Evolutionary conservation across 495 filamentous ascomycete species (phyloP).

Genomic region (Aspergillus wentii): DNA sequence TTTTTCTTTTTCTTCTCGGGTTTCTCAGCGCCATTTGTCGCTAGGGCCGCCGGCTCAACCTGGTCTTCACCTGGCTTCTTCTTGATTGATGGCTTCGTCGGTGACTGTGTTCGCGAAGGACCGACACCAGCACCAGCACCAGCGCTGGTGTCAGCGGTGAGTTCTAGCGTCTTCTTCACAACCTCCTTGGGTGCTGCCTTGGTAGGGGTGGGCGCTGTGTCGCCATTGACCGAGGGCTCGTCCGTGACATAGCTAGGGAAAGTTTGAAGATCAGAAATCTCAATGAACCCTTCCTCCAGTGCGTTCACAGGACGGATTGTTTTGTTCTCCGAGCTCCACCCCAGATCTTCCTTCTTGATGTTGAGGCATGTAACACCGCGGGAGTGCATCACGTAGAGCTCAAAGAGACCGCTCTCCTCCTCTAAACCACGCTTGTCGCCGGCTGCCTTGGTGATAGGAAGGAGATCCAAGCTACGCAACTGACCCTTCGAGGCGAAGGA

Average conservation of each 20-base stretch:
- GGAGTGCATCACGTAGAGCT: constrained; percentile 96
- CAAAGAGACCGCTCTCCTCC: constrained; percentile 66
- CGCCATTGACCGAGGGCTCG: constrained; percentile 49
- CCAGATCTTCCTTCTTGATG: constrained; percentile 82
- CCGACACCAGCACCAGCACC: constrained; percentile 19
- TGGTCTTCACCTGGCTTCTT: constrained; percentile 42
- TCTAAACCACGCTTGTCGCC: constrained; percentile 42
- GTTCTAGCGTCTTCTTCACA: constrained; percentile 34
- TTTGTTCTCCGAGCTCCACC: constrained; percentile 83
- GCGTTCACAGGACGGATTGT: constrained; percentile 73
- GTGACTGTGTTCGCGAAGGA: constrained; percentile 35
- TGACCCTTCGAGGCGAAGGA: constrained; percentile 85
- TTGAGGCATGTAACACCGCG: constrained; percentile 84
- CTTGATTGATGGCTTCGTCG: constrained; percentile 36
- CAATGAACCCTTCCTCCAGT: constrained; percentile 55
- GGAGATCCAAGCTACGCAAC: constrained; percentile 83
- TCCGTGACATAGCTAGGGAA: constrained; percentile 37
- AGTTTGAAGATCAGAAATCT: constrained; percentile 46
- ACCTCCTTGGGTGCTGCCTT: constrained; percentile 29
- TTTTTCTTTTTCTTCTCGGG: constrained; percentile 57
- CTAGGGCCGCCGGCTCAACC: constrained; percentile 18
- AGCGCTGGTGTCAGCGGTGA: constrained; percentile 19
- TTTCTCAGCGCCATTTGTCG: constrained; percentile 38
- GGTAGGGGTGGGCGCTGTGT: constrained; percentile 30
- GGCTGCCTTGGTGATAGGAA: constrained; percentile 51